These are phyloP conservation scores for Mycogone perniciosa DNA, from an alignment of 2,329 filamentous ascomycete species.

Conservation along the genomic window DNA sequence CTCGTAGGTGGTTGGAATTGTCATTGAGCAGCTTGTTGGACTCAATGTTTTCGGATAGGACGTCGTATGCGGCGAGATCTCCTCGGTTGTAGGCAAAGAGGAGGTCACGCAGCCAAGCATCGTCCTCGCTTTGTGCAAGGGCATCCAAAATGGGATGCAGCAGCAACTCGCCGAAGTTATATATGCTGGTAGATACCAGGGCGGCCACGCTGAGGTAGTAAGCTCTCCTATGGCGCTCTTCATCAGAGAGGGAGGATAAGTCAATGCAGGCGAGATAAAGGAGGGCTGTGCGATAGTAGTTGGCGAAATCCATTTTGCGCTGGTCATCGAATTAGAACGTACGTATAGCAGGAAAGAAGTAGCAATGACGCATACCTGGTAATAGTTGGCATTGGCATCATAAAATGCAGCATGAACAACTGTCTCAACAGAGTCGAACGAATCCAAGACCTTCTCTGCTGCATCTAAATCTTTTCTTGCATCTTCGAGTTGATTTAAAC, in stretches of 20 bases:
- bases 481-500: slow-evolving; percentile 70
- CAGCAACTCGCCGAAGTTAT: slow-evolving; percentile 99
- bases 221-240: slow-evolving; percentile 74
- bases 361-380: slow-evolving; percentile 51
- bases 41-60: slow-evolving; percentile 71
- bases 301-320: slow-evolving; percentile 82
- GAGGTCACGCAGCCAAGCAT: slow-evolving; percentile 89
- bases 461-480: slow-evolving; percentile 81
- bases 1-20: slow-evolving; percentile 78
- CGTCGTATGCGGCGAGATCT: slow-evolving; percentile 81
- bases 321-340: slow-evolving; percentile 13
- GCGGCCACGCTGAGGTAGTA: slow-evolving; percentile 92
- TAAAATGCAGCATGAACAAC: slow-evolving; percentile 96
- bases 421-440: slow-evolving; percentile 91
- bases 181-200: slow-evolving; percentile 88
- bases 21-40: slow-evolving; percentile 73
- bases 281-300: slow-evolving; percentile 95
- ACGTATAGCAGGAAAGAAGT: too few species aligned
- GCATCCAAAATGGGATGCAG: slow-evolving; percentile 92
- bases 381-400: slow-evolving; percentile 89
- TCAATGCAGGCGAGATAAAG: slow-evolving; percentile 97
- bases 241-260: slow-evolving; percentile 62
- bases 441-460: slow-evolving; percentile 81
- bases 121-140: slow-evolving; percentile 60
- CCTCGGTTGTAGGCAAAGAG: slow-evolving; percentile 97